Evolutionary conservation across 2,329 filamentous ascomycete species (phyloP).

Genomic region (Ophiostoma angusticollis): DNA sequence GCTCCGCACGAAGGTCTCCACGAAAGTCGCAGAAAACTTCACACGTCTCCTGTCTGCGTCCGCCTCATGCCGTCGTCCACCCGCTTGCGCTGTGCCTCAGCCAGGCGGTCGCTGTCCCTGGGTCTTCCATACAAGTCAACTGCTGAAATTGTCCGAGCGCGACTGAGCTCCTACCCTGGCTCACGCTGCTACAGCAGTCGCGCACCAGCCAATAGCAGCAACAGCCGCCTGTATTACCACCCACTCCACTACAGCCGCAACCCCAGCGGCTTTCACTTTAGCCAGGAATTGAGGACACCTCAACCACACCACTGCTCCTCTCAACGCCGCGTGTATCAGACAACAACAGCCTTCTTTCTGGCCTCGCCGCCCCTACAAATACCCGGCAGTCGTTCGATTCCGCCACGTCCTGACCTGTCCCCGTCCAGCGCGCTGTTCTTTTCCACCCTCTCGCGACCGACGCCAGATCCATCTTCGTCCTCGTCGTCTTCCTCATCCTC

Average conservation of each 20-base stretch:
- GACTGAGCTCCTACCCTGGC: neutral
- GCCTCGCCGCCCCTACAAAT: slow-evolving; percentile 7
- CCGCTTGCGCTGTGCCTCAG: slow-evolving; percentile 9
- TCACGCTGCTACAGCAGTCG: slow-evolving; percentile 2
- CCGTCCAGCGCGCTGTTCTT: neutral
- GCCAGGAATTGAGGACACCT: slow-evolving; percentile 21
- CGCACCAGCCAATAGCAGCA: slow-evolving; percentile 1
- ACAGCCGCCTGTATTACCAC: neutral
- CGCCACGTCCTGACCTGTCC: slow-evolving; percentile 6
- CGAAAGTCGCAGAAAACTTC: too few species aligned
- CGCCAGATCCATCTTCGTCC: slow-evolving; percentile 5
- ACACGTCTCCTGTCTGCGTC: neutral
- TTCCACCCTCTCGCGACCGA: slow-evolving; percentile 10
- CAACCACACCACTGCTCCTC: slow-evolving; percentile 16
- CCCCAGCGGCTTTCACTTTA: slow-evolving; percentile 11
- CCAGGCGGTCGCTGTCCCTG: slow-evolving; percentile 6
- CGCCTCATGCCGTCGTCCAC: slow-evolving; percentile 1
- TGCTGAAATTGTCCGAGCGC: slow-evolving; percentile 3
- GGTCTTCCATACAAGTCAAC: slow-evolving; percentile 1
- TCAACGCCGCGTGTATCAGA: slow-evolving; percentile 20
- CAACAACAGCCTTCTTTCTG: slow-evolving; percentile 12
- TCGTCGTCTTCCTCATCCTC: slow-evolving; percentile 3
- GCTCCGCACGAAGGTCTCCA: too few species aligned
- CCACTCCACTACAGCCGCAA: slow-evolving; percentile 1
- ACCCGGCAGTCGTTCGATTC: neutral